Evolutionary conservation across 495 filamentous ascomycete species (phyloP).

Genomic region (Penicillium goetzii): DNA sequence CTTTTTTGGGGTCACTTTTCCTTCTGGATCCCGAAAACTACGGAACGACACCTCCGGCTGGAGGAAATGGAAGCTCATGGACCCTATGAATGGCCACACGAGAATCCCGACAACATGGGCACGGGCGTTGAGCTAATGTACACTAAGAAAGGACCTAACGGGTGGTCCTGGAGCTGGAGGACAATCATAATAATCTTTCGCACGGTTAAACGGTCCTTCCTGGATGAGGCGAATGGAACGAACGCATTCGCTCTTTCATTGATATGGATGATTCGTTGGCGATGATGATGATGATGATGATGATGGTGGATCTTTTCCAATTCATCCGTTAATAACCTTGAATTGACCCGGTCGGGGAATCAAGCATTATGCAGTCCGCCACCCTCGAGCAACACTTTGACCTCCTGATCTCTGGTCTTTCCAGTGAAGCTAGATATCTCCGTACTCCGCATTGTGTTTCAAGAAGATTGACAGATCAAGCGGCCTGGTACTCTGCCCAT

Average conservation of each 20-base stretch:
- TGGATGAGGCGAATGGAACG: neutral
- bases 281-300: neutral
- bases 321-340: neutral
- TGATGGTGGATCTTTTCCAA: neutral
- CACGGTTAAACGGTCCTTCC: neutral
- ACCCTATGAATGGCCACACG: slow-evolving; percentile 1
- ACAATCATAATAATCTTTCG: neutral
- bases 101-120: neutral
- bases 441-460: neutral
- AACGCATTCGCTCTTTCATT: too few species aligned
- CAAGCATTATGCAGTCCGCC: slow-evolving; percentile 7
- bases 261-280: neutral
- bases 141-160: neutral
- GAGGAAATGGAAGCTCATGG: neutral
- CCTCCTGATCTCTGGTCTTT: neutral
- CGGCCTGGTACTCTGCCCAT: neutral
- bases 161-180: neutral
- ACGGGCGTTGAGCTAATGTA: neutral
- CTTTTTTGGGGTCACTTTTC: neutral
- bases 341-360: neutral
- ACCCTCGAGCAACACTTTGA: neutral
- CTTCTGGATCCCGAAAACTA: neutral
- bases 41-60: neutral
- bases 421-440: neutral
- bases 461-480: neutral